These are phyloP conservation scores for Russula dissimulans DNA, from an alignment of 768 basidiomycete species.

Conservation along the genomic window DNA sequence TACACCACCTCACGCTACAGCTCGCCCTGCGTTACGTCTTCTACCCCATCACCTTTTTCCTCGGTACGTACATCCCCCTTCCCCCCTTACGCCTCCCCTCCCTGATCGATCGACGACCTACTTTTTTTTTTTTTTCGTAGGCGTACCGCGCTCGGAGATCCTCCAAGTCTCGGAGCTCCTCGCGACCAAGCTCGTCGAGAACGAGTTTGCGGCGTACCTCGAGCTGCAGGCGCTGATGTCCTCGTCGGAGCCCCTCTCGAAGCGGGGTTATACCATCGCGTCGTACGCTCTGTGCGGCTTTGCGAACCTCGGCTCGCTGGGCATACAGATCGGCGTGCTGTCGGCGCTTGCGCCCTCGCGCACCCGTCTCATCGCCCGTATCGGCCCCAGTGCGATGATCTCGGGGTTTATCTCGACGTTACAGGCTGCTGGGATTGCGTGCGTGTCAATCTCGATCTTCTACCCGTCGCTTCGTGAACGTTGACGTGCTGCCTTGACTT, in stretches of 20 bases:
- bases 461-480: background rate
- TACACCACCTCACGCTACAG: slow-evolving; percentile 73
- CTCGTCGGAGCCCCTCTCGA: slow-evolving; percentile 46
- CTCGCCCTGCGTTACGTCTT: slow-evolving; percentile 80
- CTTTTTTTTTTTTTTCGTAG: slow-evolving; percentile 21
- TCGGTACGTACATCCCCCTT: slow-evolving; percentile 26
- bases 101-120: background rate
- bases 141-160: slow-evolving; percentile 76
- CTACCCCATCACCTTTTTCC: slow-evolving; percentile 80
- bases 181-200: slow-evolving; percentile 80
- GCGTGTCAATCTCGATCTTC: slow-evolving; percentile 22
- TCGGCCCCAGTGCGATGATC: slow-evolving; percentile 60
- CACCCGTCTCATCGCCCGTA: slow-evolving; percentile 57
- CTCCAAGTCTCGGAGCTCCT: slow-evolving; percentile 71
- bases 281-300: slow-evolving; percentile 89
- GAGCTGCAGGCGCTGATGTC: slow-evolving; percentile 41
- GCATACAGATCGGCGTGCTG: slow-evolving; percentile 78
- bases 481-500: background rate
- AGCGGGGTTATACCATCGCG: slow-evolving; percentile 71
- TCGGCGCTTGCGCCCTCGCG: slow-evolving; percentile 60
- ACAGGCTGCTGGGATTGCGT: slow-evolving; percentile 53
- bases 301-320: slow-evolving; percentile 77
- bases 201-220: slow-evolving; percentile 75
- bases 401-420: slow-evolving; percentile 62
- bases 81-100: background rate